These are phyloP conservation scores for Gossypium rotundifolium DNA, from an alignment of 345 rosid species.

Conservation along the genomic window DNA sequence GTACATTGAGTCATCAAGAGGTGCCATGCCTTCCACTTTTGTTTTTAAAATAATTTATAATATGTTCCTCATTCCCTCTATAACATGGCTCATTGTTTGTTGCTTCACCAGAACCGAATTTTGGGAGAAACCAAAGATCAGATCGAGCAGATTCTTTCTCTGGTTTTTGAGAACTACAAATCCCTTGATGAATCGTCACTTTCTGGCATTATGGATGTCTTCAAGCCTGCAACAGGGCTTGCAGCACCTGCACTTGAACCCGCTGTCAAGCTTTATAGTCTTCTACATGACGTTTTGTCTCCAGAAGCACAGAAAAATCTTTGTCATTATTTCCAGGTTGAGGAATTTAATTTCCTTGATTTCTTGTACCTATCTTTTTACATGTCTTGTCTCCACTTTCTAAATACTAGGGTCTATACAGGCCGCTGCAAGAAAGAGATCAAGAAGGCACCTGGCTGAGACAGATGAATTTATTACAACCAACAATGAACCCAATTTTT, in stretches of 20 bases:
- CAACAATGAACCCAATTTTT: constrained; percentile 46
- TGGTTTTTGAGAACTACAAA: constrained; percentile 87
- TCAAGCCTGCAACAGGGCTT: constrained; percentile 74
- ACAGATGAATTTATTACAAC: constrained; percentile 80
- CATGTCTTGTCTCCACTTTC: not conserved
- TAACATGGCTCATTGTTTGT: constrained; percentile 12
- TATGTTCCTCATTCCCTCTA: constrained; percentile 2
- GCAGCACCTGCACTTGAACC: constrained; percentile 86
- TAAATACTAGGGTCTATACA: constrained; percentile 21
- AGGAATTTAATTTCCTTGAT: constrained; percentile 7
- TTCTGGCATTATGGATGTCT: constrained; percentile 66
- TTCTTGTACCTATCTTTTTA: constrained; percentile 8
- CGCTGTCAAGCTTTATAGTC: constrained; percentile 83
- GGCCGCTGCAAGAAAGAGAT: constrained; percentile 89
- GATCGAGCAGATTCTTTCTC: constrained; percentile 87
- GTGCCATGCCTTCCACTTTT: constrained; percentile 22
- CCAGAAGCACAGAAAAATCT: constrained; percentile 87
- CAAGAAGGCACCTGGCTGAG: constrained; percentile 77
- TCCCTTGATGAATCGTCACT: constrained; percentile 80
- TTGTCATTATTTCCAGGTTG: constrained; percentile 89
- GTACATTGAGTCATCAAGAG: constrained; percentile 95
- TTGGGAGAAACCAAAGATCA: constrained; percentile 89
- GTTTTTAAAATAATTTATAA: constrained; percentile 1
- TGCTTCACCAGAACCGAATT: constrained; percentile 69
- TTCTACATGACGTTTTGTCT: constrained; percentile 84